These are phyloP conservation scores for Jamesozyma jinghongensis DNA, from an alignment of 805 yeast species.

Conservation along the genomic window DNA sequence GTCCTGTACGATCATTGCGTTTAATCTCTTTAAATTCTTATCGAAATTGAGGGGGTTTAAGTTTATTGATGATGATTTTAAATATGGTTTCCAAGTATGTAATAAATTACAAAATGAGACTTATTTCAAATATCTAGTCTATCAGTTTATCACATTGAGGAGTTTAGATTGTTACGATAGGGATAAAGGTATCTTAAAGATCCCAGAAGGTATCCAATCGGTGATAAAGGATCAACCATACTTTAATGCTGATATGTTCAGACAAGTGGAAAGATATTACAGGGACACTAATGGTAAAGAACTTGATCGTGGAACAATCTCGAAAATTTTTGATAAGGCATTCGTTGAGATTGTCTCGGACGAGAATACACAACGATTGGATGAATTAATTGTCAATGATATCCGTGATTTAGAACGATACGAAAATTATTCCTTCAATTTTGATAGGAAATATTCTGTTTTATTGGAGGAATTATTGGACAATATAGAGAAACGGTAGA, in stretches of 20 bases:
- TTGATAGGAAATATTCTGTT: background rate
- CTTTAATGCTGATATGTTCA: background rate
- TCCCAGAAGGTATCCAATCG: background rate
- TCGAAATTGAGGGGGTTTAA: background rate
- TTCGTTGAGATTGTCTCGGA: background rate
- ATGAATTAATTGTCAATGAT: background rate
- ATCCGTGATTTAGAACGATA: background rate
- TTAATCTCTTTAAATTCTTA: background rate
- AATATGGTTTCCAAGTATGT: background rate
- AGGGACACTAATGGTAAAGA: background rate
- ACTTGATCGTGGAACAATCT: no score
- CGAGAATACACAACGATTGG: background rate
- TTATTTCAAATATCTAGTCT: background rate
- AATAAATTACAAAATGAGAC: background rate
- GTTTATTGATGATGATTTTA: constrained; percentile 1
- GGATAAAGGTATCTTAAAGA: background rate
- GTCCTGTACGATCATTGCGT: background rate
- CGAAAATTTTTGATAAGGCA: background rate
- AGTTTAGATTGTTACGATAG: background rate
- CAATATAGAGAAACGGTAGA: background rate
- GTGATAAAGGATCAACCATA: background rate
- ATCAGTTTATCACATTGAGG: background rate
- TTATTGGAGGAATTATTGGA: background rate
- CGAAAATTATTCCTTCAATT: background rate
- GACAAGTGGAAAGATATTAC: background rate